Conservation (phyloP, 1,284 basidiomycete genomes). For the Phlebopus sp. region DNA sequence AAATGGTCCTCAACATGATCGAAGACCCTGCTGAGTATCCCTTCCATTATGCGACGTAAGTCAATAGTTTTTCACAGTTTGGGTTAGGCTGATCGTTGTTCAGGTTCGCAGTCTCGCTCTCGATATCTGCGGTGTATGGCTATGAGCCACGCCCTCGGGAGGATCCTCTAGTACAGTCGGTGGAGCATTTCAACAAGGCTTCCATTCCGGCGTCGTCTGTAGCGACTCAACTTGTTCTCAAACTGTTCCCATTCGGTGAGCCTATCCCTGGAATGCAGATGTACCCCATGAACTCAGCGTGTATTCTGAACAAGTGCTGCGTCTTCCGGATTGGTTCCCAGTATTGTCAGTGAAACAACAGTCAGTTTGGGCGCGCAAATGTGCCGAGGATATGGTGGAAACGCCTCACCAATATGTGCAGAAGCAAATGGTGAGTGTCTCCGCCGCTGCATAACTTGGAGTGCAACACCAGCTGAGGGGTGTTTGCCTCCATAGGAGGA, state of each 20-base stretch:
- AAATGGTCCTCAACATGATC: slow-evolving; percentile 2
- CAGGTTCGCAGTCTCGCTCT: background rate
- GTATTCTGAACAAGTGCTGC: slow-evolving; percentile 1
- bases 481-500: no score
- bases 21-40: slow-evolving; percentile 8
- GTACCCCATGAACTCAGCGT: no score
- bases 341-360: background rate
- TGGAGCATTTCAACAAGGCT: slow-evolving; percentile 2
- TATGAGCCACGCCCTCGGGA: slow-evolving; percentile 6
- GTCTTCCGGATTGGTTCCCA: slow-evolving; percentile 8
- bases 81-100: background rate
- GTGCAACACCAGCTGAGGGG: no score
- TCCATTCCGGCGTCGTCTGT: background rate
- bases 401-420: slow-evolving; percentile 6
- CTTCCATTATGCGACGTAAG: slow-evolving; percentile 11
- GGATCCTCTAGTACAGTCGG: slow-evolving; percentile 4
- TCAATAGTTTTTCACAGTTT: no score
- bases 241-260: slow-evolving; percentile 10
- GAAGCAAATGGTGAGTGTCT: slow-evolving; percentile 2
- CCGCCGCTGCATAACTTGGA: no score
- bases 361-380: slow-evolving; percentile 2
- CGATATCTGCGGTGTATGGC: slow-evolving; percentile 9
- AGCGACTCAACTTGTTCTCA: background rate
- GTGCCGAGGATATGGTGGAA: slow-evolving; percentile 2
- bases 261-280: no score